Evolutionary conservation across 176 grass and related monocot species (phyloP).

Genomic region (Panicum miliaceum): DNA sequence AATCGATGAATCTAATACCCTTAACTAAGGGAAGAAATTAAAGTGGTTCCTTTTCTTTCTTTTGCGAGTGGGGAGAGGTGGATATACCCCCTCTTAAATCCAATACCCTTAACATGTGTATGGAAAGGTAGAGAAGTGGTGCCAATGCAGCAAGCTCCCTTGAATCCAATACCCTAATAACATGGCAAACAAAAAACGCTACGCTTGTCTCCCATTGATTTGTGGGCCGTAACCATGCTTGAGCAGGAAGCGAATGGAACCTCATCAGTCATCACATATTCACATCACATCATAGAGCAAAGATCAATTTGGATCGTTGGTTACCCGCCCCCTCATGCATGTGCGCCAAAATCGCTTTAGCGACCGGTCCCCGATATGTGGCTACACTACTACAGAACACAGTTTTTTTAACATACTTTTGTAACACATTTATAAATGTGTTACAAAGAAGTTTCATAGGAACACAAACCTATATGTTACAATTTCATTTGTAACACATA

Average conservation of each 20-base stretch:
- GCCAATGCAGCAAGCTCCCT: background rate
- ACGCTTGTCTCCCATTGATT: background rate
- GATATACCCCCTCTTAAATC: background rate
- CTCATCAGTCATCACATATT: background rate
- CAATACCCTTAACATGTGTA: background rate
- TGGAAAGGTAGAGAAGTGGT: background rate
- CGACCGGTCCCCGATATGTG: background rate
- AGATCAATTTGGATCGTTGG: background rate
- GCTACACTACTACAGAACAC: no score
- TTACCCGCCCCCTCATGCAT: background rate
- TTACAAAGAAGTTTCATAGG: no score
- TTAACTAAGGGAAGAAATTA: background rate
- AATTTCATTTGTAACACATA: background rate
- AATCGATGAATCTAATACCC: constrained; percentile 2
- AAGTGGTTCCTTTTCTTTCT: background rate
- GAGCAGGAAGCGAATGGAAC: background rate
- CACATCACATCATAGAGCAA: background rate
- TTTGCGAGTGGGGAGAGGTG: background rate
- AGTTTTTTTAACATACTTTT: no score
- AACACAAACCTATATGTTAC: no score
- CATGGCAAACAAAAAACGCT: background rate
- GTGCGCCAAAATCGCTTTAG: constrained; percentile 11
- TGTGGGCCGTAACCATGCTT: constrained; percentile 2
- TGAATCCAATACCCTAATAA: background rate
- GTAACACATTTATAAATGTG: no score